These are phyloP conservation scores for Helotiales sp. DNA, from an alignment of 2,329 filamentous ascomycete species.

Conservation along the genomic window DNA sequence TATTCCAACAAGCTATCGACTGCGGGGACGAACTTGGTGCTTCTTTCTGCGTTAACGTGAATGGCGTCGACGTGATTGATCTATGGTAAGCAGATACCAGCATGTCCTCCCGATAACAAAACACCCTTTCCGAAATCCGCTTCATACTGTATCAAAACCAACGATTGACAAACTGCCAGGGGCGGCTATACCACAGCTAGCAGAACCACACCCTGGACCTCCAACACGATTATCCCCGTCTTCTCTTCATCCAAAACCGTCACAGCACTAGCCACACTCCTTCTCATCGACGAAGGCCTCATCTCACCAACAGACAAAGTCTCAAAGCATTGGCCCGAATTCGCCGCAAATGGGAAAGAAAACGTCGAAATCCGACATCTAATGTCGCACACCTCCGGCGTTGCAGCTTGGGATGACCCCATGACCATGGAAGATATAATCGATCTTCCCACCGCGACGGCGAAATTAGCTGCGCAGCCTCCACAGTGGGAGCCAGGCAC, in stretches of 20 bases:
- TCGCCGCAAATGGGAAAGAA: conserved; percentile 43
- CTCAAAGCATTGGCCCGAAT: conserved; percentile 47
- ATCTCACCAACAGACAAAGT: conserved; percentile 41
- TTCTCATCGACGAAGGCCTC: conserved; percentile 42
- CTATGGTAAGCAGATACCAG: too few species aligned
- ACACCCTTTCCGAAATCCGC: too few species aligned
- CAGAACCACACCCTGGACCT: too few species aligned
- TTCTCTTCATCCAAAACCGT: conserved; percentile 44
- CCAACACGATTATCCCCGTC: conserved; percentile 40
- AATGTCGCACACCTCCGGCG: conserved; percentile 41
- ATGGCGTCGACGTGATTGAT: too few species aligned
- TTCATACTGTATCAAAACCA: too few species aligned
- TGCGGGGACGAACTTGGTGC: too few species aligned
- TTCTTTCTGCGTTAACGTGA: too few species aligned
- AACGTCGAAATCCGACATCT: conserved; percentile 42
- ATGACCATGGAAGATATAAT: conserved; percentile 37
- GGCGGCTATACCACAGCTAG: too few species aligned
- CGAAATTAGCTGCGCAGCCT: conserved; percentile 40
- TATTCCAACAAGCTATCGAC: too few species aligned
- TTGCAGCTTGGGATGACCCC: conserved; percentile 37
- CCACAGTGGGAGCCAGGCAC: conserved; percentile 48
- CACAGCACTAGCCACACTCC: conserved; percentile 38
- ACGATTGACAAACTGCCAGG: too few species aligned
- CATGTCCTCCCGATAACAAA: too few species aligned
- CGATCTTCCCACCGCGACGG: conserved; percentile 33